Base-by-base conservation (phyloP, 1,284 basidiomycete species). In the Puccinia sorghi region DNA sequence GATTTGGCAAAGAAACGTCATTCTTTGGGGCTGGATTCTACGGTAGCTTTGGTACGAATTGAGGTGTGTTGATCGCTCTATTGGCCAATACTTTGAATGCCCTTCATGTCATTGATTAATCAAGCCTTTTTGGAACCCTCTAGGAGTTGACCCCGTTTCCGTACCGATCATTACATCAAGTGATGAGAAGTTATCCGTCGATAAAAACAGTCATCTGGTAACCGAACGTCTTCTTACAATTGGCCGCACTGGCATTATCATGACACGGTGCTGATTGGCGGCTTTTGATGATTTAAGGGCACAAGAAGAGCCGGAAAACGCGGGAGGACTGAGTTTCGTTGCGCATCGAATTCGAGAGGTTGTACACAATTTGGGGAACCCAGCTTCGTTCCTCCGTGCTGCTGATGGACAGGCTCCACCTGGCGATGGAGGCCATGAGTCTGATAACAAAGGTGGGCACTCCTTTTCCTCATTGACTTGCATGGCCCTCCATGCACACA, bases 111-210 rank as follows among this genome's bases (percentile, higher is more conserved):
- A 57, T 57, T 46, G 22, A 37, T 52, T 56, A n/a, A 43, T 56
- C 15, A 22, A 5, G 17, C n/a, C n/a, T n/a, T n/a, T n/a, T 1
- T 41, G 27, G 25, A 22, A 56, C 13, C 7, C 5, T 25, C 20
- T 4, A 37, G 82, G 93, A 94, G 83, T 86, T 95, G 5, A 89
- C 90, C 12, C 93, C 93, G 0, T 94, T 95, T 89, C 93, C 93
- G 0, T 92, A 91, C 83, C 80, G 83, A 0, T 85, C 85, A 32
- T 85, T 94, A 0, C 83, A 84, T 6, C 82, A 86, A 1, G 86
- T 86, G 0, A 84, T 94, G 37, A 77, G 81, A 59, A 81, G 84
- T 1, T 92, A 92, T 52, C 12, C 22, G 12, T 63, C 61, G 12
- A 9, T 74, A 1, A 64, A 63, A 43, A 48, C 57, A 22, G 72